A percentile compares a stretch with the other conserved stretches of the same genome.
Evolutionary conservation across 1,139 yeast genomes (phyloP).

Genomic region (Lodderomyces beijingensis): DNA sequence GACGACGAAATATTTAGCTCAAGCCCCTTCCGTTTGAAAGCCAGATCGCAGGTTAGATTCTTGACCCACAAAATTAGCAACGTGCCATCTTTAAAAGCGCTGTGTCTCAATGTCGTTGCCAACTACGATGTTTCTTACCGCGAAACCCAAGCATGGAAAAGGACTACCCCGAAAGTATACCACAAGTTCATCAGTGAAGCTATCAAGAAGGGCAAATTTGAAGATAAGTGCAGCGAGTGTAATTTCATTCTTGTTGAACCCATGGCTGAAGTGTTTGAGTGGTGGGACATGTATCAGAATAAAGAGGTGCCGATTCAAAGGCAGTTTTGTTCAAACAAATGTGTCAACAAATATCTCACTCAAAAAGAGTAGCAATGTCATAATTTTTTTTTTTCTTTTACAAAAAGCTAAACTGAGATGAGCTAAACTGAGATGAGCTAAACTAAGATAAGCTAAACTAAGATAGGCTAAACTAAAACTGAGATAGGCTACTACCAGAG

Average conservation of each 20-base stretch:
- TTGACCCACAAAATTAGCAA: conserved; percentile 11
- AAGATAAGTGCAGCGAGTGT: conserved; percentile 37
- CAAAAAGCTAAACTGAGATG: too few relatives aligned
- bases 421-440: too few relatives aligned
- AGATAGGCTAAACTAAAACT: too few relatives aligned
- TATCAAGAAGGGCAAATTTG: conserved; percentile 35
- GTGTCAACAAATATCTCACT: conserved; percentile 25
- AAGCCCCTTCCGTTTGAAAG: conserved; percentile 8
- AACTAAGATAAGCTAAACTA: too few relatives aligned
- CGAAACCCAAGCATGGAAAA: conserved; percentile 42
- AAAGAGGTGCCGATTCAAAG: conserved; percentile 34
- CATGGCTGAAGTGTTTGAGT: conserved; percentile 38
- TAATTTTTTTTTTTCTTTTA: neutral
- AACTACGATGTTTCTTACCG: conserved; percentile 41
- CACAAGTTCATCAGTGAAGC: conserved; percentile 35
- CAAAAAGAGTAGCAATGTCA: neutral
- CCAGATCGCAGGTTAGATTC: conserved; percentile 23
- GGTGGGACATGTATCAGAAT: conserved; percentile 45
- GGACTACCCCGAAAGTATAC: conserved; percentile 31
- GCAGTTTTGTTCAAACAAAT: conserved; percentile 39
- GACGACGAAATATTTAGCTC: neutral
- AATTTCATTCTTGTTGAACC: conserved; percentile 35
- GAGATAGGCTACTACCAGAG: too few relatives aligned
- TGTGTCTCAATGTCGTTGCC: conserved; percentile 35
- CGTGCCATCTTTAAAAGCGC: conserved; percentile 24